Conservation (phyloP, 75 land plant genomes). For the Cryptomeria japonica region DNA sequence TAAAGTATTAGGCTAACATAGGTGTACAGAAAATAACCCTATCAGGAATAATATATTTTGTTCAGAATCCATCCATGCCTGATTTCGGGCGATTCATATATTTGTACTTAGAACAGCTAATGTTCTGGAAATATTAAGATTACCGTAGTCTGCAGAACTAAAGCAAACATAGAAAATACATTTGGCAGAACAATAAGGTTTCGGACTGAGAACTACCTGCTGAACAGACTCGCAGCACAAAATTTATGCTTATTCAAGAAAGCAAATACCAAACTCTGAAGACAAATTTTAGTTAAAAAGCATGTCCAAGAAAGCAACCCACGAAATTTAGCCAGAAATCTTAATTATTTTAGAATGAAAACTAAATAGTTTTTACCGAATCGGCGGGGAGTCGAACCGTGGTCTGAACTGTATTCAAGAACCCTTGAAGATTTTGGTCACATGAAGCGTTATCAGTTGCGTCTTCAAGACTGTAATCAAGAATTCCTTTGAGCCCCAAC, state of each 20-base stretch:
- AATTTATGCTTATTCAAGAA: not conserved
- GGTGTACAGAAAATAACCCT: too few relatives aligned
- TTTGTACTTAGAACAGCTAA: too few relatives aligned
- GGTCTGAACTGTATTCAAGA: conserved; percentile 48
- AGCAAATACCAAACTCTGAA: not conserved
- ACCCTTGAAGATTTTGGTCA: conserved; percentile 61
- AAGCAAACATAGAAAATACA: too few relatives aligned
- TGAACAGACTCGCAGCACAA: not conserved
- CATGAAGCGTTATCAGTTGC: conserved; percentile 54
- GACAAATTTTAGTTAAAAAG: not conserved
- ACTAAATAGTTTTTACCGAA: conserved; percentile 46
- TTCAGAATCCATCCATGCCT: too few relatives aligned
- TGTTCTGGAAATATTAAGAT: too few relatives aligned
- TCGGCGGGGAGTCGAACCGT: conserved; percentile 47
- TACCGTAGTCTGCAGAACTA: too few relatives aligned
- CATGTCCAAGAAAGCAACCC: not conserved
- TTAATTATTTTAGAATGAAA: not conserved
- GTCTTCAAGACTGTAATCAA: conserved; percentile 74
- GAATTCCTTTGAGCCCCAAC: conserved; percentile 58
- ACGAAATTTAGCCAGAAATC: not conserved
- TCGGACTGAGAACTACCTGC: not conserved
- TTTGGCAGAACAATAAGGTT: too few relatives aligned
- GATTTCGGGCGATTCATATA: too few relatives aligned
- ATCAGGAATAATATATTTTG: too few relatives aligned
- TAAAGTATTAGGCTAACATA: too few relatives aligned